phyloP scores from a whole-genome alignment of 108 stramenopile genomes.

The Chaetoceros muelleri region DNA sequence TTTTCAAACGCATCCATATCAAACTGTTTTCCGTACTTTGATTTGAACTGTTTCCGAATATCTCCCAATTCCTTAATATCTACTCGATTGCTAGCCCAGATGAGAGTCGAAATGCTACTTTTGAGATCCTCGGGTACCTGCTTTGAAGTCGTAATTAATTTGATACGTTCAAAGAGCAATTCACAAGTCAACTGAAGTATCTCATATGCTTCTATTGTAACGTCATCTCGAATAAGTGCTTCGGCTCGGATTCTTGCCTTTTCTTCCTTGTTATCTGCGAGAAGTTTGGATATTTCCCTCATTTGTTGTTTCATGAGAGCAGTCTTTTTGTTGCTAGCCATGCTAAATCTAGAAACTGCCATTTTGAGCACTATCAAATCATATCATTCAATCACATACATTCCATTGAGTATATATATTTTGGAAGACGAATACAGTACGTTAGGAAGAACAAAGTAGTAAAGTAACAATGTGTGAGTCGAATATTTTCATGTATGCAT shows the following conservation, averaged over 20 bases:
- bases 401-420: not conserved
- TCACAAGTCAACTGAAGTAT: conserved; percentile 74
- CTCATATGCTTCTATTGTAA: conserved; percentile 81
- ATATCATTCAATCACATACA: not conserved
- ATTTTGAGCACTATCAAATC: conserved; percentile 49
- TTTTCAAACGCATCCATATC: conserved; percentile 64
- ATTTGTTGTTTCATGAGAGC: conserved; percentile 75
- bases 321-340: conserved; percentile 79
- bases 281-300: conserved; percentile 69
- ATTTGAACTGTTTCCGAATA: conserved; percentile 71
- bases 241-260: conserved; percentile 86
- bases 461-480: not conserved
- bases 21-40: conserved; percentile 81
- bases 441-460: not conserved
- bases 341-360: conserved; percentile 77
- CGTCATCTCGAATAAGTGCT: conserved; percentile 79
- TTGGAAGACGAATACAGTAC: not conserved
- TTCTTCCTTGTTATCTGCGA: conserved; percentile 76
- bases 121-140: conserved; percentile 71
- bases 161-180: conserved; percentile 68
- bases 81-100: conserved; percentile 64
- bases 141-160: conserved; percentile 45
- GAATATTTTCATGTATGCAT: too few relatives aligned
- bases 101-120: conserved; percentile 55
- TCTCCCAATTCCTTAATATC: conserved; percentile 73